Evolutionary conservation across 331 rosid species (phyloP).

Genomic region (Acacia pycnantha): DNA sequence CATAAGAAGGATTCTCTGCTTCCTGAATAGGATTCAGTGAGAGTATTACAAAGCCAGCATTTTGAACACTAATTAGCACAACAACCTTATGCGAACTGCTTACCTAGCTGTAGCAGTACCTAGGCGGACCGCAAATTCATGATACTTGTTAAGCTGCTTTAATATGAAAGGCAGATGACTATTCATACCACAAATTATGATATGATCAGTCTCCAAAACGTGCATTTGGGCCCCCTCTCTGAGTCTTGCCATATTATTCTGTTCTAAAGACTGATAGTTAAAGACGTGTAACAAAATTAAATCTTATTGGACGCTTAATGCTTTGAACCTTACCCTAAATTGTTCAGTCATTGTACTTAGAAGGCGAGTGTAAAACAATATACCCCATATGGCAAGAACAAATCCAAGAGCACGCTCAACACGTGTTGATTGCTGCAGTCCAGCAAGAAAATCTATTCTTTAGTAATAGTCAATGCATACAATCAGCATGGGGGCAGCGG

Average conservation of each 20-base stretch:
- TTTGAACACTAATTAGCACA: constrained; percentile 22
- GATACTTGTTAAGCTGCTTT: constrained; percentile 87
- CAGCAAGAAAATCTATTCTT: constrained; percentile 24
- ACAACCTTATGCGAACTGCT: constrained; percentile 36
- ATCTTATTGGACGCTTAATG: constrained; percentile 23
- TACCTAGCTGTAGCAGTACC: constrained; percentile 98
- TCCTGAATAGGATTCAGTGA: constrained; percentile 53
- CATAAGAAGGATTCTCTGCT: constrained; percentile 95
- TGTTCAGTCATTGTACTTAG: constrained; percentile 97
- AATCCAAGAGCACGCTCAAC: constrained; percentile 91
- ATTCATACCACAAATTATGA: constrained; percentile 90
- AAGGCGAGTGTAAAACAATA: constrained; percentile 88
- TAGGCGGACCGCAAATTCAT: constrained; percentile 85
- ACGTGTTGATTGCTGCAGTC: constrained; percentile 78
- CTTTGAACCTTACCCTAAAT: constrained; percentile 75
- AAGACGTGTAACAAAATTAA: constrained; percentile 12
- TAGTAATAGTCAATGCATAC: constrained; percentile 23
- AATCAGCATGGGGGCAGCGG: not conserved
- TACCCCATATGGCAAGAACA: constrained; percentile 96
- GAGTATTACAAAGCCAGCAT: constrained; percentile 35
- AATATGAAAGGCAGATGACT: constrained; percentile 85
- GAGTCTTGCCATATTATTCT: constrained; percentile 89
- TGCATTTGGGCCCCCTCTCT: constrained; percentile 98
- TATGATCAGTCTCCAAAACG: constrained; percentile 95
- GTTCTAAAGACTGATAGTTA: constrained; percentile 42